phyloP scores from a whole-genome alignment of 202 grass and related monocot species.

The Hordeum pubiflorum region DNA sequence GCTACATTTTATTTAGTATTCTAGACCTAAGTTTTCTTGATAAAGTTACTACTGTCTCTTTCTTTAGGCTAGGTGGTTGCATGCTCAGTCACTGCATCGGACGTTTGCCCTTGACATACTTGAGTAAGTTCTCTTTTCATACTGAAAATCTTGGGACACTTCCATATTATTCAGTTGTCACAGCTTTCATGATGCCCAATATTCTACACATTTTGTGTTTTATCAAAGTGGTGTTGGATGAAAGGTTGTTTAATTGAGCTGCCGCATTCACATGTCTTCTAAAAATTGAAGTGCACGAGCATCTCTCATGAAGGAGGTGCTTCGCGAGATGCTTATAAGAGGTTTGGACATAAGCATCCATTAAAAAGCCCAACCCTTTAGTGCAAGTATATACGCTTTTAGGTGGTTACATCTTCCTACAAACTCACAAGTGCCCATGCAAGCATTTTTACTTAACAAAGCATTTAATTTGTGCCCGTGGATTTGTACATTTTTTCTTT shows the following conservation, averaged over 20 bases:
- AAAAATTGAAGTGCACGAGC: background rate
- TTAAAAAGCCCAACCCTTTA: background rate
- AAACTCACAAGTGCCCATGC: background rate
- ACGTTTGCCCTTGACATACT: conserved; percentile 96
- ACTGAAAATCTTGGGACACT: background rate
- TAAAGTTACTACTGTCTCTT: conserved; percentile 16
- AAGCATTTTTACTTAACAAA: background rate
- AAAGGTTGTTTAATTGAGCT: background rate
- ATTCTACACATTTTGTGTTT: background rate
- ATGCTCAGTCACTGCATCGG: conserved; percentile 68
- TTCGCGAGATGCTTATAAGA: background rate
- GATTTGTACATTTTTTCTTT: background rate
- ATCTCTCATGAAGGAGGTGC: conserved; percentile 4
- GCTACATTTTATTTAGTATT: conserved; percentile 14
- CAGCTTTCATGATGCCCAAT: background rate
- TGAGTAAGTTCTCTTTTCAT: conserved; percentile 53
- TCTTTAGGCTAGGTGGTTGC: conserved; percentile 75
- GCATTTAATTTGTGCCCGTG: background rate
- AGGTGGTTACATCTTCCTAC: conserved; percentile 1
- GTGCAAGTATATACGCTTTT: background rate
- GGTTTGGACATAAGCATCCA: background rate
- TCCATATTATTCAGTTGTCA: background rate
- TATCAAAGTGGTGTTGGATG: background rate
- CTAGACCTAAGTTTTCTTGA: conserved; percentile 15
- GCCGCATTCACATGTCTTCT: background rate